phyloP scores from a whole-genome alignment of 495 filamentous ascomycete genomes.

The Aspergillus conjunctus region DNA sequence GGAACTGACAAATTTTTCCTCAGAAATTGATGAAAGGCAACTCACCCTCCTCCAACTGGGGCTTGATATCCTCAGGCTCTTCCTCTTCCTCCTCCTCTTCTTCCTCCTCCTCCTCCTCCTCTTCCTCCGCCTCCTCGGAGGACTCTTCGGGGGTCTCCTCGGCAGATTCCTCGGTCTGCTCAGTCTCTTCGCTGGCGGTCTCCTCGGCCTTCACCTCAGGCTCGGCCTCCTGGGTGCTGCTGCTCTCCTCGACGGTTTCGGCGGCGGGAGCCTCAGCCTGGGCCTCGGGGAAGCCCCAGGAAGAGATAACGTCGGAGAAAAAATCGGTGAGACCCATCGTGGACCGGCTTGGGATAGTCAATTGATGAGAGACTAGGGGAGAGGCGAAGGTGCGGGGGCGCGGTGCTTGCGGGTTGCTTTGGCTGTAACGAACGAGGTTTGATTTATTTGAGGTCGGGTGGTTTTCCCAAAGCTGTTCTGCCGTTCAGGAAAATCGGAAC shows the following conservation, averaged over 20 bases:
- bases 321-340: slow-evolving; percentile 67
- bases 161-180: slow-evolving; percentile 40
- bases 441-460: slow-evolving; percentile 31
- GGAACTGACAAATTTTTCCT: not conserved
- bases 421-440: slow-evolving; percentile 38
- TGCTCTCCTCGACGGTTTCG: slow-evolving; percentile 53
- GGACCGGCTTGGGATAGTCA: slow-evolving; percentile 38
- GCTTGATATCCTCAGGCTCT: slow-evolving; percentile 85
- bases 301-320: slow-evolving; percentile 62
- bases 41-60: slow-evolving; percentile 87
- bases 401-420: slow-evolving; percentile 15
- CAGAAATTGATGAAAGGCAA: slow-evolving; percentile 27
- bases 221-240: slow-evolving; percentile 51
- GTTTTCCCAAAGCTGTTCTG: slow-evolving; percentile 42
- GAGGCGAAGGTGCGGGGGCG: slow-evolving; percentile 23
- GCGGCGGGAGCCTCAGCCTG: slow-evolving; percentile 62
- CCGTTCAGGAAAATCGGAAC: slow-evolving; percentile 49
- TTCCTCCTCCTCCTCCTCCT: slow-evolving; percentile 59
- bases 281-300: slow-evolving; percentile 58
- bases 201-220: slow-evolving; percentile 51
- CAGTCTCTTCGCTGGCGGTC: slow-evolving; percentile 38
- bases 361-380: slow-evolving; percentile 38
- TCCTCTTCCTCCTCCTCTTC: slow-evolving; percentile 91
- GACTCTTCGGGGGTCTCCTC: slow-evolving; percentile 52
- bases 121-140: slow-evolving; percentile 46